phyloP scores from a whole-genome alignment of 2,329 filamentous ascomycete species.

The Diaporthe sp. region DNA sequence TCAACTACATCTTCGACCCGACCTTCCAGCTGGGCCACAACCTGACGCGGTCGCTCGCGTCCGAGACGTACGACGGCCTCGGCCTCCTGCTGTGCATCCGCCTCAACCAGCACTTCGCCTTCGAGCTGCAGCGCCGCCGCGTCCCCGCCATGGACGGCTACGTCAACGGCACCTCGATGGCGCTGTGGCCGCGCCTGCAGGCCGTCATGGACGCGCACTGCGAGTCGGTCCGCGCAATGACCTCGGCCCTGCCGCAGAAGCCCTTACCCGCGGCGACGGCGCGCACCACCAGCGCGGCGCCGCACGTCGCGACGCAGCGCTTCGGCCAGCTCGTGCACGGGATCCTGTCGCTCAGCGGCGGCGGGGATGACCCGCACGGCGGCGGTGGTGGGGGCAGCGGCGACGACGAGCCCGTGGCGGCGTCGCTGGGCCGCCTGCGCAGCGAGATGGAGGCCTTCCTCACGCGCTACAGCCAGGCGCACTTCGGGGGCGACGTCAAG shows the following conservation, averaged over 20 bases:
- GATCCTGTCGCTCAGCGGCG: slow-evolving; percentile 84
- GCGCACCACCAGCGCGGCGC: slow-evolving; percentile 78
- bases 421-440: slow-evolving; percentile 81
- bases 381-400: slow-evolving; percentile 81
- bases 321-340: slow-evolving; percentile 94
- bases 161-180: slow-evolving; percentile 95
- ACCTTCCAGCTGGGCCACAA: slow-evolving; percentile 86
- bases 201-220: slow-evolving; percentile 93
- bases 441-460: slow-evolving; percentile 88
- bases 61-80: slow-evolving; percentile 84
- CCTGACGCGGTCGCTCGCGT: slow-evolving; percentile 81
- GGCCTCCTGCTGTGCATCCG: slow-evolving; percentile 92
- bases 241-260: slow-evolving; percentile 62
- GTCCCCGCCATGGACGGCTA: slow-evolving; percentile 91
- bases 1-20: slow-evolving; percentile 89
- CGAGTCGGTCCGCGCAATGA: slow-evolving; percentile 81
- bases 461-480: slow-evolving; percentile 77
- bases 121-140: slow-evolving; percentile 91
- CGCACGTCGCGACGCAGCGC: slow-evolving; percentile 92
- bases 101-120: slow-evolving; percentile 93
- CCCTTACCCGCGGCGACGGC: slow-evolving; percentile 60
- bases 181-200: slow-evolving; percentile 96
- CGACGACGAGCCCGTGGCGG: slow-evolving; percentile 91
- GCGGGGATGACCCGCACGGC: slow-evolving; percentile 61
- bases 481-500: slow-evolving; percentile 72